These are phyloP conservation scores for Ailanthus altissimus DNA, from an alignment of 345 rosid genomes.

Conservation along the genomic window DNA sequence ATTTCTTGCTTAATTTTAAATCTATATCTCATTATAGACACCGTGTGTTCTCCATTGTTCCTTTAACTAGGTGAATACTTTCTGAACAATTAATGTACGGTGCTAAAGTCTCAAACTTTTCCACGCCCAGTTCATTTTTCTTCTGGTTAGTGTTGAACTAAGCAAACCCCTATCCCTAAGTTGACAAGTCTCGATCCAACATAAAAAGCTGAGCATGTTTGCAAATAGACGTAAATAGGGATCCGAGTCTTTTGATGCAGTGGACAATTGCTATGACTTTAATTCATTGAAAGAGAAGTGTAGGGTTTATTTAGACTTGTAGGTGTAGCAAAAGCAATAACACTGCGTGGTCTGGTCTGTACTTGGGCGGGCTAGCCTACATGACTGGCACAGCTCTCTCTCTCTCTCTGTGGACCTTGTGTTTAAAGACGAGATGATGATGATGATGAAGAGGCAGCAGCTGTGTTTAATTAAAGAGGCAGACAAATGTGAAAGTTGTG, in stretches of 20 bases:
- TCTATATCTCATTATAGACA: too few species aligned
- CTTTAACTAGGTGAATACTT: background rate
- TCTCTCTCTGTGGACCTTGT: background rate
- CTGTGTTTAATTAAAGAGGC: background rate
- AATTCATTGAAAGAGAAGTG: conserved; percentile 19
- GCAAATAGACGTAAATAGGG: background rate
- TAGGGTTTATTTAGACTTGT: background rate
- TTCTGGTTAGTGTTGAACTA: background rate
- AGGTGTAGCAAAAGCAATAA: background rate
- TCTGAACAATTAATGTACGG: background rate
- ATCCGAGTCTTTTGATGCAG: background rate
- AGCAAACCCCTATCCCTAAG: background rate
- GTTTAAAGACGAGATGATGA: conserved; percentile 20
- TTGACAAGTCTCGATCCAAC: background rate
- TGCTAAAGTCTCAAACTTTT: background rate
- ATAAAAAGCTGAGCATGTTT: conserved; percentile 9
- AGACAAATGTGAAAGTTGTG: background rate
- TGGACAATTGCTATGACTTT: background rate
- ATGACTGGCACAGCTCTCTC: background rate
- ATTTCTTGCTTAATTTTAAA: background rate
- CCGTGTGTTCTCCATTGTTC: too few species aligned
- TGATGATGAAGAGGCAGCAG: background rate
- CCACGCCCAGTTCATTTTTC: background rate
- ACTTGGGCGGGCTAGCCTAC: background rate
- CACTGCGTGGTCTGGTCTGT: background rate